These are phyloP conservation scores for Kwoniella dejecticola DNA, from an alignment of 768 basidiomycete genomes.

Conservation along the genomic window DNA sequence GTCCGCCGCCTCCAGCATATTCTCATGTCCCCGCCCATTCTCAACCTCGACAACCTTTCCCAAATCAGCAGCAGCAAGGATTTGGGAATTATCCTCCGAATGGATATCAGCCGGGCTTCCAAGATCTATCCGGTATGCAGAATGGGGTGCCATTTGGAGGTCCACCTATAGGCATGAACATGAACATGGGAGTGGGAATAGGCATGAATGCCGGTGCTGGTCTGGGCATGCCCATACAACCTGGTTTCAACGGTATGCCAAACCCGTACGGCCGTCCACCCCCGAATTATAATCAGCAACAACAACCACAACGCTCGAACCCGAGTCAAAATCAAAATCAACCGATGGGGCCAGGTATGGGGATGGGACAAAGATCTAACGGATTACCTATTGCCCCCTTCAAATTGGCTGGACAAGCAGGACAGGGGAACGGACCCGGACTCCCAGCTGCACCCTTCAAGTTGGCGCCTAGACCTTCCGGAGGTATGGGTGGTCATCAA, in stretches of 20 bases:
- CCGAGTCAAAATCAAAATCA: constrained; percentile 2
- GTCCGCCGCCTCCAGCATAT: constrained; percentile 2
- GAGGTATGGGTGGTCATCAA: not conserved
- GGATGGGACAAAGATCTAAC: not conserved
- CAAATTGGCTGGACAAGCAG: constrained; percentile 8
- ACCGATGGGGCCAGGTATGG: no score
- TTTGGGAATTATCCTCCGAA: not conserved
- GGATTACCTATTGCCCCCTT: constrained; percentile 13
- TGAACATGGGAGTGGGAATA: not conserved
- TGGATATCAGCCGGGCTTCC: constrained; percentile 2
- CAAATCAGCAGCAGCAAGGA: not conserved
- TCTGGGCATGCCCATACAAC: constrained; percentile 1
- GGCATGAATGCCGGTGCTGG: no score
- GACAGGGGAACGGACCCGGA: not conserved
- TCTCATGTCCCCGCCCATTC: no score
- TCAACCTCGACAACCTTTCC: constrained; percentile 1
- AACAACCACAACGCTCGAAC: not conserved
- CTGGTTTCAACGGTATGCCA: constrained; percentile 3
- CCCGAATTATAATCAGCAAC: not conserved
- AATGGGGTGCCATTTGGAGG: not conserved
- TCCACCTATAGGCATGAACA: constrained; percentile 1
- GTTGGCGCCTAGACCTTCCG: not conserved
- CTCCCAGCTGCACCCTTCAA: constrained; percentile 3
- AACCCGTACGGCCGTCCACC: constrained; percentile 1
- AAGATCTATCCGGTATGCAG: constrained; percentile 1